Percentiles rank a stretch among this genome's conserved stretches.
phyloP scores from a whole-genome alignment of 2,329 filamentous ascomycete genomes.

The Cercospora canescens region DNA sequence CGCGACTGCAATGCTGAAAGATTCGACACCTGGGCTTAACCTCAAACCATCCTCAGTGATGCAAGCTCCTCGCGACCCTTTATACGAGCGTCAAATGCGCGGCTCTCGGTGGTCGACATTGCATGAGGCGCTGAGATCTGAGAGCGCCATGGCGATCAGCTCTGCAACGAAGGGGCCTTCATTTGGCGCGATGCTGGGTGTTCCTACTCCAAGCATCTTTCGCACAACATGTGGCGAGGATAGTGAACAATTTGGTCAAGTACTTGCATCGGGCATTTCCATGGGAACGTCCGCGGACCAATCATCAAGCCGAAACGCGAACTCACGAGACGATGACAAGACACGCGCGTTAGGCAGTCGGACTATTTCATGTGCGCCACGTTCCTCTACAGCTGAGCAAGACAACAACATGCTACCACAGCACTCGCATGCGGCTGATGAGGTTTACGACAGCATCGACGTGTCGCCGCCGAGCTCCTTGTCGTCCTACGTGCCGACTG shows the following conservation, averaged over 20 bases:
- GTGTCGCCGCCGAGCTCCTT: slow-evolving; percentile 2
- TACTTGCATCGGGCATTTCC: not conserved
- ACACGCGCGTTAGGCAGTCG: not conserved
- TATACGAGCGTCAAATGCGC: not conserved
- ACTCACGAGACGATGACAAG: not conserved
- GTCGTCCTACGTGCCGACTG: slow-evolving; percentile 1
- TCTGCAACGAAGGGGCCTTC: not conserved
- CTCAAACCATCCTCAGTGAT: slow-evolving; percentile 6
- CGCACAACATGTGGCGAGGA: not conserved
- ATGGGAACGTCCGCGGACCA: not conserved
- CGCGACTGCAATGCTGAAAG: not conserved
- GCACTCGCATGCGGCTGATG: not conserved
- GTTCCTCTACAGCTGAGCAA: not conserved
- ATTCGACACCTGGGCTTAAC: not conserved
- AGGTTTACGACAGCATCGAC: not conserved
- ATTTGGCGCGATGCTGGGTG: not conserved
- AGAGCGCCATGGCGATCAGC: not conserved
- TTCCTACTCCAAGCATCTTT: not conserved
- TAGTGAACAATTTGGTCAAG: not conserved
- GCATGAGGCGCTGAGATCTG: not conserved
- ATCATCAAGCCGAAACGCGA: slow-evolving; percentile 1
- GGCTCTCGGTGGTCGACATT: not conserved
- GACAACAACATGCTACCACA: not conserved
- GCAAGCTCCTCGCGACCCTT: not conserved
- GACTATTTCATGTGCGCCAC: not conserved